Base-by-base conservation (phyloP, 768 basidiomycete species). In the Russula griseocarnosa region DNA sequence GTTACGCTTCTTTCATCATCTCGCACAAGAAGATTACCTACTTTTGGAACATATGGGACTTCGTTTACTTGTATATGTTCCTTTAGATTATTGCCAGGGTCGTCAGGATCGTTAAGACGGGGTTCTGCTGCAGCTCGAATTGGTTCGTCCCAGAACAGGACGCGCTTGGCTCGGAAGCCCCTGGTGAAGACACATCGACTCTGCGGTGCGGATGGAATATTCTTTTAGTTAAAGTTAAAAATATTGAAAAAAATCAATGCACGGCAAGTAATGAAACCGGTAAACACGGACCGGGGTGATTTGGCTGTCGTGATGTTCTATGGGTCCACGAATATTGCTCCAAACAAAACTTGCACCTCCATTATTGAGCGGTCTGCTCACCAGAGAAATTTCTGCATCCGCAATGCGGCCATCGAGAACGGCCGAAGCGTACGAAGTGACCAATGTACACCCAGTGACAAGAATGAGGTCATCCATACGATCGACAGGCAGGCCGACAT, bases 131-230 rank as follows among this genome's bases (percentile, higher is more conserved):
- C 62, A 6, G 22, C 62, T n/a, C 54, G 56, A 5, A 58, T 0
- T 13, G 2, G 18, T 32, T 32, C 36, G 32, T 11, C 46, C 49
- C 36, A 36, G 40, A 26, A 63, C 6, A 53, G 36, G 9, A 47
- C 24, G 1, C 51, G 62, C 26, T 62, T 65, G 1, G 63, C 63
- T 20, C 63, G 60, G 30, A 55, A 65, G 14, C 63, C 59, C 28
- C 44, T 55, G 28, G 62, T 50, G 36, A 65, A 65, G 10, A 65
- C 49, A 14, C 63, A 65, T 18, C 61, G 60, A 40, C 58, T 62
- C 10, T 13, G 4, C 2, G 0, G 16, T 55, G 24, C 44, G 16
- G 10, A 20, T 14, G 11, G 11, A 9, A 36, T 14, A 7, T 26
- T 30, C 22, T 26, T 34, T 16, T 3, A 24, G 18, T 7, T 4